Evolutionary conservation across 192 early-diverging fungal genomes (phyloP), one percentile per base, ranked within the genome.

Genomic region (Backusella macrospora): DNA sequence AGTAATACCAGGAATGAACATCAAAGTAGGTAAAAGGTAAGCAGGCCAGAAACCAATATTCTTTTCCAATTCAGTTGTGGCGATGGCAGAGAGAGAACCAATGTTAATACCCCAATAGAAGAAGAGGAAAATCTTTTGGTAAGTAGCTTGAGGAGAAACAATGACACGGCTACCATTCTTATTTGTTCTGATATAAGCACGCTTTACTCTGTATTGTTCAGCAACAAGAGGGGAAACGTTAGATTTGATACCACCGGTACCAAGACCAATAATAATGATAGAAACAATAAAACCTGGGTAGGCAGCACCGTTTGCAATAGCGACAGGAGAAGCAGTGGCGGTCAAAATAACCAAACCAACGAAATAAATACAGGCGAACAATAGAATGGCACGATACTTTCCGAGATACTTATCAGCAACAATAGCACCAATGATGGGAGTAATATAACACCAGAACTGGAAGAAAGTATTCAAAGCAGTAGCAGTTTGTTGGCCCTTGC

Each of bases 101-200:
- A 91, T 21, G 74, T 92, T 92, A 72, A 93, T 91, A 45, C 87
- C 83, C 83, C 85, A 87, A 81, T 96, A 96, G 80, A 96, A 96
- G 89, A 87, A 91, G 78, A 90, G 89, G 82, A 93, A 95, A 67
- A 95, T 89, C 14, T 83, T 87, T 82, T 94, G 90, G 68, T 90
- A 74, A 3, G 92, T 92, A 68, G 90, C 80, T 66, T 81, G 80
- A 40, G 90, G 88, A 80, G 87, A 83, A 13, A 92, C 85, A 39
- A 37, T 39, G 9, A 66, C 65, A 43, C 83, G 77, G n/a, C 88
- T 89, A 43, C 71, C 82, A 66, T 85, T 83, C 15, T 66, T 66
- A 21, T 85, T 81, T 42, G 73, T 87, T 62, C 81, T 88, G 71
- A 92, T 84, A 55, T 79, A 92, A n/a, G 88, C 77, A n/a, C 85